A percentile compares a stretch with the other conserved stretches of the same genome.
Evolutionary conservation across 495 filamentous ascomycete species (phyloP).

Genomic region (Hypomontagnella submonticulosa): DNA sequence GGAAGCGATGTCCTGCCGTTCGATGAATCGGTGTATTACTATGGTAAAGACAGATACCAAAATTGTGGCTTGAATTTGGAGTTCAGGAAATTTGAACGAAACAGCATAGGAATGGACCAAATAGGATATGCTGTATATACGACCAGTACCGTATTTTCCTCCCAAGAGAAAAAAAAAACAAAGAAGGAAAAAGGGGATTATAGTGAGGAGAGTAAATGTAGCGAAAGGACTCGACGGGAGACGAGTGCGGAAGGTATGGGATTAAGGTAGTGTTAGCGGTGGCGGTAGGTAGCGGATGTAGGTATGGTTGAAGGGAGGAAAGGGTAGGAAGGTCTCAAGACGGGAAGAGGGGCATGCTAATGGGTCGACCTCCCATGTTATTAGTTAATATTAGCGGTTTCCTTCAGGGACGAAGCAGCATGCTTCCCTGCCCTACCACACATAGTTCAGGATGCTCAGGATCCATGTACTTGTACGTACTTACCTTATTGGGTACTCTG

Average conservation of each 20-base stretch:
- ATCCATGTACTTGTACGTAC: conserved; percentile 16
- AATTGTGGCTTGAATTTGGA: conserved; percentile 38
- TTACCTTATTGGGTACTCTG: conserved; percentile 36
- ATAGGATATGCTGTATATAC: conserved; percentile 35
- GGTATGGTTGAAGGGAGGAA: conserved; percentile 32
- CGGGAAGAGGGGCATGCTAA: conserved; percentile 46
- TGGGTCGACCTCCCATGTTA: conserved; percentile 44
- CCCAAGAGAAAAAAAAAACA: conserved; percentile 39
- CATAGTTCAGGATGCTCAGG: conserved; percentile 1
- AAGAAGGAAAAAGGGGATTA: conserved; percentile 35
- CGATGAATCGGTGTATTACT: conserved; percentile 41
- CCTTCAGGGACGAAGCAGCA: conserved; percentile 30
- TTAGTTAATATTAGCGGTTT: conserved; percentile 29
- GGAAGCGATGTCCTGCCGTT: conserved; percentile 28
- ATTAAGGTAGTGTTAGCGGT: conserved; percentile 43
- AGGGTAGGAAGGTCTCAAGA: conserved; percentile 38
- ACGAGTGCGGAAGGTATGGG: conserved; percentile 38
- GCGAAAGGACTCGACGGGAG: conserved; percentile 39
- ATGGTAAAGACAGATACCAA: conserved; percentile 36
- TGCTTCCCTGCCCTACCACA: conserved; percentile 12
- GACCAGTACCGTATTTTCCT: conserved; percentile 13
- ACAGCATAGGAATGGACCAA: conserved; percentile 33
- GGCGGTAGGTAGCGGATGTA: conserved; percentile 33
- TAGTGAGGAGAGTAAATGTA: conserved; percentile 27
- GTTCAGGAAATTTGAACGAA: conserved; percentile 32